phyloP scores from a whole-genome alignment of 1,139 yeast genomes.

The Taiozyma sp. region DNA sequence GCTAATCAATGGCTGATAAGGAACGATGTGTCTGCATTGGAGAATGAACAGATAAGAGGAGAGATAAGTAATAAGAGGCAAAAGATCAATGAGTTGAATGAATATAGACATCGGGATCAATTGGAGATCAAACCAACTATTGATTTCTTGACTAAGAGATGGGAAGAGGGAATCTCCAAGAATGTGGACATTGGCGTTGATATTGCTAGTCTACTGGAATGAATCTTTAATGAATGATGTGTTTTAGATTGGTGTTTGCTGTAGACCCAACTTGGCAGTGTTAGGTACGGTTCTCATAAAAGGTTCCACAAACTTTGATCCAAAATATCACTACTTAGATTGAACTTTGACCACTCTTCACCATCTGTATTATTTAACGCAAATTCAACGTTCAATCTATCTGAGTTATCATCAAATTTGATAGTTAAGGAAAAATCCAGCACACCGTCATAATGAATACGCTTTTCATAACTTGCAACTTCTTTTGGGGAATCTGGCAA shows the following conservation, averaged over 20 bases:
- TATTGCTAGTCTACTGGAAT: not conserved
- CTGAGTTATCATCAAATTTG: not conserved
- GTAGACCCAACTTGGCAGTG: too few species aligned
- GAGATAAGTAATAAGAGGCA: conserved; percentile 11
- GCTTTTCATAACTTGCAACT: not conserved
- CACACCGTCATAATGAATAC: not conserved
- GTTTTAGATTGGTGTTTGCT: not conserved
- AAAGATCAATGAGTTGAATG: conserved; percentile 16
- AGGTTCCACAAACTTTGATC: not conserved
- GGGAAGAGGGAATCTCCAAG: conserved; percentile 17
- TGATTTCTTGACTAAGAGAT: conserved; percentile 16
- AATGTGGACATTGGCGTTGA: conserved; percentile 21
- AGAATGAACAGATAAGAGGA: conserved; percentile 7
- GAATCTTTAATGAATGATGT: not conserved
- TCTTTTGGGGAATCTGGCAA: not conserved
- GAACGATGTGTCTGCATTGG: conserved; percentile 11
- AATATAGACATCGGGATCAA: conserved; percentile 11
- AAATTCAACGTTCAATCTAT: not conserved
- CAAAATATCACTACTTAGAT: not conserved
- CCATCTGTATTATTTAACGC: not conserved
- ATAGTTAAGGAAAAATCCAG: not conserved
- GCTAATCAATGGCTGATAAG: conserved; percentile 15
- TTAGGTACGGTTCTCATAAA: not conserved
- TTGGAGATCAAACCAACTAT: conserved; percentile 13
- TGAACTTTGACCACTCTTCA: not conserved